A percentile compares a stretch with the other conserved stretches of the same genome.
Evolutionary conservation across 768 basidiomycete species (phyloP).

Genomic region (Phylloporus sp.): DNA sequence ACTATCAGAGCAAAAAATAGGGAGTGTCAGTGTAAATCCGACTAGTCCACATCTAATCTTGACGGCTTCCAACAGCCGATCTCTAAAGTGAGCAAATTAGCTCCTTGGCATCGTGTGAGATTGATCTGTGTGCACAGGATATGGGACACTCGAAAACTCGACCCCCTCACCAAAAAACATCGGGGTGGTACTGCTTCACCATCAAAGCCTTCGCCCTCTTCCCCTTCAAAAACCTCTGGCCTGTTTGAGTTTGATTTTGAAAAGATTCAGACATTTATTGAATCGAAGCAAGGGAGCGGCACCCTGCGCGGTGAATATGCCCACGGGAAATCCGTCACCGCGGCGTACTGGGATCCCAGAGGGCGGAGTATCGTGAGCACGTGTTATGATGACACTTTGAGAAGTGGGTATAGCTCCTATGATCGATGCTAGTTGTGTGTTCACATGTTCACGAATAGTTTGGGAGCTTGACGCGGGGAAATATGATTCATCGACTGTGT

Average conservation of each 20-base stretch:
- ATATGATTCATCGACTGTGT: slow-evolving; percentile 44
- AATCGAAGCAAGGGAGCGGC: slow-evolving; percentile 50
- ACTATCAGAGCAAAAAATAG: slow-evolving; percentile 71
- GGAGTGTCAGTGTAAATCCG: slow-evolving; percentile 77
- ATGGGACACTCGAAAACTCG: slow-evolving; percentile 76
- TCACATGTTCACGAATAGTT: slow-evolving; percentile 41
- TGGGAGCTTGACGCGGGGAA: slow-evolving; percentile 65
- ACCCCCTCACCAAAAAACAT: slow-evolving; percentile 32
- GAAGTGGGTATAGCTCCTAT: slow-evolving; percentile 44
- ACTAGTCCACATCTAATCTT: slow-evolving; percentile 59
- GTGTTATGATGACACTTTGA: slow-evolving; percentile 74
- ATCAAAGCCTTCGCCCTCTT: slow-evolving; percentile 27
- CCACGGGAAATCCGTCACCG: slow-evolving; percentile 75
- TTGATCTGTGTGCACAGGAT: slow-evolving; percentile 42
- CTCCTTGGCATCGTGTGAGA: background rate
- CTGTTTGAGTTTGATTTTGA: slow-evolving; percentile 37
- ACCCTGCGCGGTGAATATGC: slow-evolving; percentile 59
- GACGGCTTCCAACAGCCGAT: slow-evolving; percentile 73
- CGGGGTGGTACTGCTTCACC: slow-evolving; percentile 20
- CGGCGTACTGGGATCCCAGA: slow-evolving; percentile 83
- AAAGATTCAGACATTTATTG: slow-evolving; percentile 45
- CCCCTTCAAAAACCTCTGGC: slow-evolving; percentile 7
- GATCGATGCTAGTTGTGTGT: background rate
- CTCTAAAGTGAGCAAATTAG: slow-evolving; percentile 51
- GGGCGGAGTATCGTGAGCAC: slow-evolving; percentile 80